These are phyloP conservation scores for Jatropha curcas DNA, from an alignment of 345 rosid species.

Conservation along the genomic window DNA sequence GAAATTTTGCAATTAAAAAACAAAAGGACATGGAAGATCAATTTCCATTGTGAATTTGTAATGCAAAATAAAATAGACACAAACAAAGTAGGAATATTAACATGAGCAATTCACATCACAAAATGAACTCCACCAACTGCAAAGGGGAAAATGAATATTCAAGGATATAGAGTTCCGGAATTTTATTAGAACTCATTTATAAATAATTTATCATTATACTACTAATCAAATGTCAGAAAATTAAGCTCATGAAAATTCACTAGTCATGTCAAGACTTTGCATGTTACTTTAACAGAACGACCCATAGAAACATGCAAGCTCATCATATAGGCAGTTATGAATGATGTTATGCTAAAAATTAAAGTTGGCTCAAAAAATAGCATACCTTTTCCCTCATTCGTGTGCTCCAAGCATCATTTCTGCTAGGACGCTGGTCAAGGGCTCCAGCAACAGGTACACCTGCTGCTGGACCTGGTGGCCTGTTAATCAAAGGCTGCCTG, in stretches of 20 bases:
- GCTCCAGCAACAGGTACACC: constrained; percentile 83
- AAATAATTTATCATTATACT: not conserved
- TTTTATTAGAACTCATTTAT: not conserved
- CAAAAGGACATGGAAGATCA: not conserved
- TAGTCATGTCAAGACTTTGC: not conserved
- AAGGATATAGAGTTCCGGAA: not conserved
- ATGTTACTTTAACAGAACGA: not conserved
- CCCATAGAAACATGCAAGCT: not conserved
- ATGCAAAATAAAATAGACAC: not conserved
- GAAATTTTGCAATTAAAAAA: not conserved
- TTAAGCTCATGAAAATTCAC: not conserved
- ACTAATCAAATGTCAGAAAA: constrained; percentile 3
- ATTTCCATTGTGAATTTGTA: not conserved
- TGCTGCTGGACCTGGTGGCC: constrained; percentile 64
- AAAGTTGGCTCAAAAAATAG: constrained; percentile 1
- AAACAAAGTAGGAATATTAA: not conserved
- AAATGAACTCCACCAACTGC: not conserved
- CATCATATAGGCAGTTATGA: constrained; percentile 1
- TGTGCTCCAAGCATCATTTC: constrained; percentile 98
- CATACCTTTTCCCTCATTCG: constrained; percentile 97
- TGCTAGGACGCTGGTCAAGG: constrained; percentile 82
- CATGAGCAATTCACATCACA: not conserved
- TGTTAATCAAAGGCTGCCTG: constrained; percentile 77
- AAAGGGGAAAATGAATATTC: not conserved
- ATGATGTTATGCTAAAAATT: not conserved